A percentile compares a stretch with the other conserved stretches of the same genome.
Conservation (phyloP, 495 filamentous ascomycete genomes). For the Podospora fimiseda region DNA sequence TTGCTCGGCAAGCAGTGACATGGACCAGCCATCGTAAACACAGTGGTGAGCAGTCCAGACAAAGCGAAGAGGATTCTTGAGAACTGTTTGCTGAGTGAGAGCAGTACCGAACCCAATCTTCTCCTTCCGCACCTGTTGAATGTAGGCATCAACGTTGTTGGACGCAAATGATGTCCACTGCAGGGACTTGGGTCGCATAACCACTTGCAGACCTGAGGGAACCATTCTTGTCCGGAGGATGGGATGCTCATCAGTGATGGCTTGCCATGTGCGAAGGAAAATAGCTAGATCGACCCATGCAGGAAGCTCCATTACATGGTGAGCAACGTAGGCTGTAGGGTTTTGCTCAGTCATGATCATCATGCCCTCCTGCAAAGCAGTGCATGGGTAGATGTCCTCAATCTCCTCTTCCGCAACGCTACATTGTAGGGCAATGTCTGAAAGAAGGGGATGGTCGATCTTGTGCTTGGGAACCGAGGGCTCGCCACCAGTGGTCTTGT, state of each 20-base stretch:
- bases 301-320: neutral
- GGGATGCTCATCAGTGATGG: neutral
- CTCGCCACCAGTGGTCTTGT: neutral
- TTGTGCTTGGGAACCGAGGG: neutral
- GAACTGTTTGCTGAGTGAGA: neutral
- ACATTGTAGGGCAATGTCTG: slow-evolving; percentile 3
- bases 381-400: neutral
- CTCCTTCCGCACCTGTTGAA: neutral
- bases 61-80: neutral
- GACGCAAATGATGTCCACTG: neutral
- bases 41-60: neutral
- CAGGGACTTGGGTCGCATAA: neutral
- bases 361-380: neutral
- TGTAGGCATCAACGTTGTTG: neutral
- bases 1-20: neutral
- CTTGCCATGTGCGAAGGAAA: neutral
- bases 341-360: neutral
- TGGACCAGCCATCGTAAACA: neutral
- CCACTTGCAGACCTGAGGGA: neutral
- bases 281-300: neutral
- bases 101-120: neutral
- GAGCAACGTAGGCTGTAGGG: neutral
- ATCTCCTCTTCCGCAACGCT: neutral
- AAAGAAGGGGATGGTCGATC: slow-evolving; percentile 2
- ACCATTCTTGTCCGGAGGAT: neutral